Base-by-base conservation (phyloP, 225 moss, liverwort and hornwort genomes). In the Rhytidiadelphus loreus region DNA sequence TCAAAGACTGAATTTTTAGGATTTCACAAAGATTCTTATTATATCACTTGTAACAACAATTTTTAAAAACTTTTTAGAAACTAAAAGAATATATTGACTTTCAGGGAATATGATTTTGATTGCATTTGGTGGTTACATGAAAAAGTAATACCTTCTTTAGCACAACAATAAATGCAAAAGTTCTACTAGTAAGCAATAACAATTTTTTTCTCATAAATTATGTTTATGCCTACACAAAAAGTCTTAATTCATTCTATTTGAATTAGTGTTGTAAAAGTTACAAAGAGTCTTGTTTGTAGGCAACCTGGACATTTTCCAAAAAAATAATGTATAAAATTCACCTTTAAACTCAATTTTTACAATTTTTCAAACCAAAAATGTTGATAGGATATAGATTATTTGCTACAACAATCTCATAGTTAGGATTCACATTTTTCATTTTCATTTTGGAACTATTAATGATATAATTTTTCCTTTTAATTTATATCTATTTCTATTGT, bases 241-340 rank as follows among this genome's bases (percentile, higher is more conserved):
- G 29, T 29, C 10, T 9, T 72, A 44, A 16, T 72, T 44, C 16
- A 28, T 46, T 72, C 2, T 16, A 46, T 17, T 72, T 72, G 2
- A 4, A 72, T 29, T 72, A 46, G 44, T 6, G 0, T 6, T 48
- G 46, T 46, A 9, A 73, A 46, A 46, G 19, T 46, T 30, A 73
- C 7, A 2, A 73, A 18, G 16, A 71, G 0, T 29, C 44, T 46
- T 44, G 10, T 44, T 44, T 72, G 6, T 1, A 16, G 1, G 17
- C 44, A 29, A 44, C 44, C 1, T 29, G 2, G 1, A 43, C 46
- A 73, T 11, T 19, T 73, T 73, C 1, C 26, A 3, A 6, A 72
- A 71, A 15, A 17, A 1, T 10, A 44, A 17, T 11, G 1, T 43
- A 44, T 17, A 10, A 1, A 0, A 72, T 29, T 72, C 0, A 0